Base-by-base conservation (phyloP, 495 filamentous ascomycete genomes). In the Hypoxylon fragiforme region DNA sequence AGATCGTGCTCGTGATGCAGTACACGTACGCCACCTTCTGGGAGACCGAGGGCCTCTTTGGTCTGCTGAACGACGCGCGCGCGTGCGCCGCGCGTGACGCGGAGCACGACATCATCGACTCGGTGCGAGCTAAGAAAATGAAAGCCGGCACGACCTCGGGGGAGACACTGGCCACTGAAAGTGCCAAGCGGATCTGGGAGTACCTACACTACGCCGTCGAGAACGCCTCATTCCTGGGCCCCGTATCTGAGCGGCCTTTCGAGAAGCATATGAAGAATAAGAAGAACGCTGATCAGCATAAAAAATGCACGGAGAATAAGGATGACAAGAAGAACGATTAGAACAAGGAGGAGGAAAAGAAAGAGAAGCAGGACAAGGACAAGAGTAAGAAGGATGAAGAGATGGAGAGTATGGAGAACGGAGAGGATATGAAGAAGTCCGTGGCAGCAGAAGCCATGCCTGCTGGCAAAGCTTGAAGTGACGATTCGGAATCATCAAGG, bases 21-120 rank as follows among this genome's bases (percentile, higher is more conserved):
- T 62, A 70, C 45, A 64, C 46, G 11, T 75, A 72, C 44, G 67
- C 62, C 43, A 40, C 72, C 12, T 77, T 67, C 71, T 54, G 37
- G 39, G 71, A 73, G 52, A 71, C 65, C 0, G 70, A 71, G 34
- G 70, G 70, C 4, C 64, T 72, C 28, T 51, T 74, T 34, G 70
- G 65, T 30, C 15, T 76, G 15, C 48, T 71, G 44, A 43, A 46
- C 0, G 60, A 58, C 31, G 54, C 54, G 19, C 59, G 53, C 38
- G 44, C 40, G 20, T 63, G 54, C 44, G 59, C 36, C 15, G 32
- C 53, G 21, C 53, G 47, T 34, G 59, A 50, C 22, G 44, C 46
- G 24, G 47, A 57, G 53, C 2, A 1, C 20, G 53, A 62, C 38
- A 26, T 57, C 3, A 32, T 49, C 21, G 48, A 54, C n/a, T 12